Evolutionary conservation across 176 grass and related monocot genomes (phyloP).

Genomic region (Hyparrhenia diplandra): DNA sequence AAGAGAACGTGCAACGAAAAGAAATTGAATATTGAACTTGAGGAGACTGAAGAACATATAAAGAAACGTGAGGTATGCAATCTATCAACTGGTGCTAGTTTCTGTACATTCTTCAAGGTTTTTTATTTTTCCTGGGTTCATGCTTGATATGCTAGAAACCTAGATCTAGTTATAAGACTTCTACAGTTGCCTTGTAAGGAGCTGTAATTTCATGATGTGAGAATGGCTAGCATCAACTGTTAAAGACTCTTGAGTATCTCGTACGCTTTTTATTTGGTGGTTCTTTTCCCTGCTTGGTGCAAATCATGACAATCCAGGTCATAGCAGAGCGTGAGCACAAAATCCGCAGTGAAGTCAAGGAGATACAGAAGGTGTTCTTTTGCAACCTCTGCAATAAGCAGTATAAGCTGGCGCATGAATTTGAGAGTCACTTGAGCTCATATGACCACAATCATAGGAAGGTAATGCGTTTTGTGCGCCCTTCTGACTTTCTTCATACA

Average conservation of each 20-base stretch:
- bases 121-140: conserved; percentile 34
- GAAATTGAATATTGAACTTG: conserved; percentile 82
- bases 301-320: conserved; percentile 98
- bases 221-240: conserved; percentile 44
- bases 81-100: conserved; percentile 7
- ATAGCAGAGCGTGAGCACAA: conserved; percentile 96
- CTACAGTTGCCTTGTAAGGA: neutral
- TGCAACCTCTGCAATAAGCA: conserved; percentile 94
- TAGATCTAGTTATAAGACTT: conserved; percentile 28
- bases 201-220: conserved; percentile 22
- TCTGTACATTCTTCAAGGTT: conserved; percentile 8
- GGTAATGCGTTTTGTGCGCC: conserved; percentile 36
- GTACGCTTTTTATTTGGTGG: conserved; percentile 94
- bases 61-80: conserved; percentile 89
- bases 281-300: conserved; percentile 80
- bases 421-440: conserved; percentile 92
- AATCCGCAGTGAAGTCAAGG: conserved; percentile 94
- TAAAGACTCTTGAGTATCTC: conserved; percentile 39
- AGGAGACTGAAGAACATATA: conserved; percentile 86
- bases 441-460: conserved; percentile 99
- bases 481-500: neutral
- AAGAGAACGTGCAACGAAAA: conserved; percentile 83
- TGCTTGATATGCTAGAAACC: conserved; percentile 45
- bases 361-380: conserved; percentile 97
- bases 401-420: conserved; percentile 93